Conservation (phyloP, 495 filamentous ascomycete genomes). For the Schizothecium vesticola region DNA sequence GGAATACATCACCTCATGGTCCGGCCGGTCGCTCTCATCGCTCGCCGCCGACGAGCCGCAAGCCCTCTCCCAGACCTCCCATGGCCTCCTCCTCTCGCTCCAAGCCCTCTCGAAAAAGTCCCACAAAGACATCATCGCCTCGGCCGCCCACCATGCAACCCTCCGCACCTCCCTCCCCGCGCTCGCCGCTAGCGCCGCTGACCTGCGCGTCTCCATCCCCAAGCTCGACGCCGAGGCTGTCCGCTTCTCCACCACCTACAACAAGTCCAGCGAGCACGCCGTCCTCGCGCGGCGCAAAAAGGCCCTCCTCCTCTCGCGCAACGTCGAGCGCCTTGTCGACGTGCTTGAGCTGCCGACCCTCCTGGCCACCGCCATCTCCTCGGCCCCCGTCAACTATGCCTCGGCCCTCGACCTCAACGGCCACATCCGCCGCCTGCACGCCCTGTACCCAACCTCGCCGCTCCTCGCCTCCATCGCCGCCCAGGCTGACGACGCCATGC, state of each 20-base stretch:
- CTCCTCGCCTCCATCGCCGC: slow-evolving; percentile 65
- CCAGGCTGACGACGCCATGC: slow-evolving; percentile 85
- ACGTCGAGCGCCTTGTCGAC: slow-evolving; percentile 84
- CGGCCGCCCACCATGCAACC: slow-evolving; percentile 68
- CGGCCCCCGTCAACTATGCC: slow-evolving; percentile 63
- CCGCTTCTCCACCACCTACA: slow-evolving; percentile 78
- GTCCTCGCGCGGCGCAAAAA: slow-evolving; percentile 70
- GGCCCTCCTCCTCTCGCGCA: slow-evolving; percentile 78
- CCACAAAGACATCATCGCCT: slow-evolving; percentile 79
- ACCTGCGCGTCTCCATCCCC: slow-evolving; percentile 68
- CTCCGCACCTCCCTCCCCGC: slow-evolving; percentile 61
- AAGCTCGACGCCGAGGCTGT: slow-evolving; percentile 73
- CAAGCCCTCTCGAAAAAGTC: slow-evolving; percentile 88
- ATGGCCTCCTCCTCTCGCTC: slow-evolving; percentile 77
- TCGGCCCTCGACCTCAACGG: slow-evolving; percentile 86
- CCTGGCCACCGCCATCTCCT: slow-evolving; percentile 56
- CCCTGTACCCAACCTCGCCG: slow-evolving; percentile 71
- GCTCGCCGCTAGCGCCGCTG: slow-evolving; percentile 57
- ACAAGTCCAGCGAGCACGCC: slow-evolving; percentile 61
- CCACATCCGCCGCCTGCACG: slow-evolving; percentile 85
- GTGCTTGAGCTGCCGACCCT: slow-evolving; percentile 87
- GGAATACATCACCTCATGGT: slow-evolving; percentile 71
- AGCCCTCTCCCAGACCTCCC: slow-evolving; percentile 70
- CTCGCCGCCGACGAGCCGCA: slow-evolving; percentile 71
- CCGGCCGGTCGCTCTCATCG: slow-evolving; percentile 70